A percentile compares a stretch with the other conserved stretches of the same genome.
Conservation (phyloP, 2,329 filamentous ascomycete species). For the Mollisia scopiformis region DNA sequence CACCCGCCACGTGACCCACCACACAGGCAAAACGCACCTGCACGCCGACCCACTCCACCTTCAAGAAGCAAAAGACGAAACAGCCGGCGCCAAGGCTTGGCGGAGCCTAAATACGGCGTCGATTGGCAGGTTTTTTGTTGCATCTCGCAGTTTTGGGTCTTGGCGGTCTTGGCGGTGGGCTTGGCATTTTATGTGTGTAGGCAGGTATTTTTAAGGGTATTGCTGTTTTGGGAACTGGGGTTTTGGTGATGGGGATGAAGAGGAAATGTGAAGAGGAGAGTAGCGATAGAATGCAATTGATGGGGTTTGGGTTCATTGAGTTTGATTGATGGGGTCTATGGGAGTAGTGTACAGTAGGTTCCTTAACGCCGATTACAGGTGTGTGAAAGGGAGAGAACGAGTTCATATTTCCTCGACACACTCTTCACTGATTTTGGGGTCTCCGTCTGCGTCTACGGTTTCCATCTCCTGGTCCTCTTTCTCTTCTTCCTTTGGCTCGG, state of each 20-base stretch:
- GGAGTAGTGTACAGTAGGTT: background rate
- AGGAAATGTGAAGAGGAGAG: too few relatives aligned
- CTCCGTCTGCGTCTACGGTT: constrained; percentile 25
- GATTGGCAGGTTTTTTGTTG: constrained; percentile 13
- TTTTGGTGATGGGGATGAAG: background rate
- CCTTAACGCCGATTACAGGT: constrained; percentile 6
- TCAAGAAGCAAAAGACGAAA: too few relatives aligned
- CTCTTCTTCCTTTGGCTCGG: constrained; percentile 18
- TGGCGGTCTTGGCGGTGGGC: constrained; percentile 10
- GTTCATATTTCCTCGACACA: constrained; percentile 26
- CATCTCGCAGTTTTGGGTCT: constrained; percentile 22
- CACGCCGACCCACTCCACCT: too few relatives aligned
- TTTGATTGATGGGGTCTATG: too few relatives aligned
- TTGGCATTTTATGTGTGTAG: background rate
- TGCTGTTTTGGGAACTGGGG: background rate
- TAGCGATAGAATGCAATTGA: too few relatives aligned
- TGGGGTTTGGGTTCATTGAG: too few relatives aligned
- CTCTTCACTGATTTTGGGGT: constrained; percentile 19
- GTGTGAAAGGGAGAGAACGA: background rate
- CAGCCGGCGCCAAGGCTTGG: too few relatives aligned
- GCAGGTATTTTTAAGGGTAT: background rate
- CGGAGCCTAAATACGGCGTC: too few relatives aligned
- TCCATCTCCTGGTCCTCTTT: constrained; percentile 9
- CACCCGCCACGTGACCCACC: background rate
- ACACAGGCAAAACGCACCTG: too few relatives aligned